Evolutionary conservation across 169 alveolate genomes (phyloP), one percentile per base, ranked within the genome.

Genomic region (Cryptosporidium sp.): DNA sequence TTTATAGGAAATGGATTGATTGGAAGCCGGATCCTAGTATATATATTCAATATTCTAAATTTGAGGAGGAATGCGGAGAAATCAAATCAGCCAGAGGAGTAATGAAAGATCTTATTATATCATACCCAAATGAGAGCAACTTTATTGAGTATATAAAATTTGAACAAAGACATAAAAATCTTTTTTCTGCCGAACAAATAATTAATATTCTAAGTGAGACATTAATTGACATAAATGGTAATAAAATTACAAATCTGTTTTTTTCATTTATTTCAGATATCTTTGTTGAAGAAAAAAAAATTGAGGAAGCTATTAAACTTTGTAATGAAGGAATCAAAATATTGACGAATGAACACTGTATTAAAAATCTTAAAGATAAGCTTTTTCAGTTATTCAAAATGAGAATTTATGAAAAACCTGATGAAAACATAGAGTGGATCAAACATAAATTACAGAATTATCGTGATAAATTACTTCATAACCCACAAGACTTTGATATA

Each of bases 61-160:
- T 98, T 94, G 99, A 98, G 92, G 99, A 98, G 92, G 96, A 99
- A 84, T 95, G 99, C 97, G 97, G 97, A 31, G 99, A 99, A 70
- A 92, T 96, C 61, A 98, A 97, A 14, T 94, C 96, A 48, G 96
- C 98, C n/a, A 92, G 99, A 87, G 93, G 91, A 48, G 93, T 98
- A 3, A 96, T 58, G 98, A 96, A 42, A 89, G 96, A 85, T 91
- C 33, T 53, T 65, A 45, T 69, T 18, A 61, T 51, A 14, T 26
- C 58, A n/a, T 16, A 51, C n/a, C 99, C 99, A 37, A 92, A 94
- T 51, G 94, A 97, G 29, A 94, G 87, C 73, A 94, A 98, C 23
- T 98, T 97, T 93, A 85, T 98, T 75, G 96, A 96, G 91, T 98
- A 97, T 29, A 98, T 98, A 37, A 98, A 96, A 92, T 98, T 97